Conservation (phyloP, 2,329 filamentous ascomycete genomes). For the Hypoxylon sp. region DNA sequence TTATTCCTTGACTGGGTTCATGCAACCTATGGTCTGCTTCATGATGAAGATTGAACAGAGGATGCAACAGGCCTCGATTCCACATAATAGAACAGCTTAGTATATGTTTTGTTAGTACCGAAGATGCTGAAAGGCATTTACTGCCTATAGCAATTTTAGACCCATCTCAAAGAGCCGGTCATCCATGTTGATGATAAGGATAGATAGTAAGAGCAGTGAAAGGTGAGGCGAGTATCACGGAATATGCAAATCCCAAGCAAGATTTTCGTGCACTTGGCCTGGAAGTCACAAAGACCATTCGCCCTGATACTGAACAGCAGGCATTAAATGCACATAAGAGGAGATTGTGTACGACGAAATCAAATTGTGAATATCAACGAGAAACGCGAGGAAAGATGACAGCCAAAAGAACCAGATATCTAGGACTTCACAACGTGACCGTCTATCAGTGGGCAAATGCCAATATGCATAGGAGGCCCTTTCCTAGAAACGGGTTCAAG, state of each 20-base stretch:
- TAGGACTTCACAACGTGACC: background rate
- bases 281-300: too few relatives aligned
- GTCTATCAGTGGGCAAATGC: too few relatives aligned
- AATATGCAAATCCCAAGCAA: too few relatives aligned
- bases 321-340: too few relatives aligned
- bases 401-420: background rate
- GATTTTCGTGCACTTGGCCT: too few relatives aligned
- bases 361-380: background rate
- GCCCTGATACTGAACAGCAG: too few relatives aligned
- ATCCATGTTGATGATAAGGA: too few relatives aligned
- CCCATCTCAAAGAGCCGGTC: too few relatives aligned
- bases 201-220: too few relatives aligned
- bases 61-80: background rate
- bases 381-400: background rate
- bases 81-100: background rate
- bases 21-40: constrained; percentile 16
- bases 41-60: background rate
- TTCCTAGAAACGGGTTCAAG: background rate
- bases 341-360: background rate
- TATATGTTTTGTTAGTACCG: background rate
- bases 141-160: too few relatives aligned
- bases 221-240: too few relatives aligned
- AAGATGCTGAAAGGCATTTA: background rate
- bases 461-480: too few relatives aligned
- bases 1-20: constrained; percentile 35